Evolutionary conservation across 169 alveolate genomes (phyloP), one percentile per base, ranked within the genome.

Genomic region (Plasmodium yoelii): DNA sequence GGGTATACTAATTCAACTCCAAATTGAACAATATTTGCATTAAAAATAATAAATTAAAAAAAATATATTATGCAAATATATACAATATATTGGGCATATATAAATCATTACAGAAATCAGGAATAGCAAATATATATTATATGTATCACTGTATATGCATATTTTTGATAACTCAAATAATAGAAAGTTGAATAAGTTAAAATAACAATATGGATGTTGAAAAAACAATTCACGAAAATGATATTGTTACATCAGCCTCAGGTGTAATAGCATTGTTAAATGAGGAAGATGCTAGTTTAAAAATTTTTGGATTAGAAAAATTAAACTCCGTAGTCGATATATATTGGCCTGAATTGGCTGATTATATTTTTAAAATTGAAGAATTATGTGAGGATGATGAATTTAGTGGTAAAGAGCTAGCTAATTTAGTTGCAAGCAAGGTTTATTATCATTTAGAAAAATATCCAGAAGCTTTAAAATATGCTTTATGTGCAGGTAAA

Each of bases 361-460:
- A 95, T 67, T 92, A 92, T 75, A 72, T 95, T 72, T 87, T 73
- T 15, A 60, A 88, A 42, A 91, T 95, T 77, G 95, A 94, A 68
- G 95, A 72, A 61, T 77, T 84, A 46, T 91, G 88, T 73, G 93
- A 96, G 69, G 98, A 96, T 70, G 77, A 88, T 60, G 55, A 63
- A 65, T 96, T 96, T 84, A 73, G 91, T 46, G 92, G 94, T 28
- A 88, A 95, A 34, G 93, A 97, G 82, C 92, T 97, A 72, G 99
- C 99, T 5, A 98, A 99, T 44, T 96, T 95, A 89, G 94, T 98
- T 51, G 97, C 98, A 12, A 95, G 99, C 19, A 97, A 97, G 89
- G 97, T 98, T 13, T 98, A 97, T 91, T 98, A 95, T 92, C 98
- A 98, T 93, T 92, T 98, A 87, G 99, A 98, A 93, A 98, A 97